Evolutionary conservation across 768 basidiomycete species (phyloP).

Genomic region (Pleurotus tuoliensis): DNA sequence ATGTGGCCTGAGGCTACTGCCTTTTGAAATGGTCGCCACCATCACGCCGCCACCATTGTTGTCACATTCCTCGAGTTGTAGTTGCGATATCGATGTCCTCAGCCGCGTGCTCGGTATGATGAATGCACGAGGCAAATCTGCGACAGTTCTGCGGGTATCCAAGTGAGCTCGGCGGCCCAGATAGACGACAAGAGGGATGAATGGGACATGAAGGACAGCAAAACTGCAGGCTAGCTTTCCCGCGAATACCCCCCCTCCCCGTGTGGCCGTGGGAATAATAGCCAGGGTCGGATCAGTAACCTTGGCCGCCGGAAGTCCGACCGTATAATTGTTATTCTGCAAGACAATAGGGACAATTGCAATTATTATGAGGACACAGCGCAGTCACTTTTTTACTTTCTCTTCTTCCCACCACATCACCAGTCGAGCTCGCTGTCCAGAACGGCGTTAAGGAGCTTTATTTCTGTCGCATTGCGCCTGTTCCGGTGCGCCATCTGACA

Average conservation of each 20-base stretch:
- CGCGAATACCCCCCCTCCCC: not conserved
- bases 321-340: constrained; percentile 3
- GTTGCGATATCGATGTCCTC: not conserved
- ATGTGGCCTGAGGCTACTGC: not conserved
- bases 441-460: constrained; percentile 1
- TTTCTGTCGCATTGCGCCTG: not conserved
- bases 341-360: constrained; percentile 9
- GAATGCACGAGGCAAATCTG: not conserved
- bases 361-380: constrained; percentile 1
- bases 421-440: constrained; percentile 4
- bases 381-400: not conserved
- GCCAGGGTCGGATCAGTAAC: not conserved
- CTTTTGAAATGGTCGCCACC: not conserved
- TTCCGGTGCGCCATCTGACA: constrained; percentile 11
- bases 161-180: not conserved
- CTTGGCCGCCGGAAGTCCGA: not conserved
- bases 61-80: not conserved
- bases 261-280: not conserved
- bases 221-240: not conserved
- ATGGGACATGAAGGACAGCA: not conserved
- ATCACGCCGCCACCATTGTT: not conserved
- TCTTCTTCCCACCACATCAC: constrained; percentile 7
- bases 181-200: not conserved
- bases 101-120: not conserved
- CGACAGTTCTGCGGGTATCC: not conserved